These are phyloP conservation scores for Massospora cicadina DNA, from an alignment of 371 early-diverging fungal genomes.

Conservation along the genomic window DNA sequence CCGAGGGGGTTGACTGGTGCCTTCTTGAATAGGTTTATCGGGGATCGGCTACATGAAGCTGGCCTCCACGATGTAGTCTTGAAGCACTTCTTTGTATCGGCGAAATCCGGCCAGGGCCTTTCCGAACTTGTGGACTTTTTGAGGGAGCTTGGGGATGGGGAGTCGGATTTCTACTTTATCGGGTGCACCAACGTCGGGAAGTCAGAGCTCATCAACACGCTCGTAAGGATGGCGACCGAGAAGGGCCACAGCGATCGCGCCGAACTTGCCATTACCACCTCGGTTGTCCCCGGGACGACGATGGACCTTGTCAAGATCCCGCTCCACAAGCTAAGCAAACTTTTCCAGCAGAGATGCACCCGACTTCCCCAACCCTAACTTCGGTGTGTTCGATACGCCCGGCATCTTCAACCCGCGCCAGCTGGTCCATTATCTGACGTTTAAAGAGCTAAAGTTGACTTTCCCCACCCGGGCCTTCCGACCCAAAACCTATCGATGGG, in stretches of 20 bases:
- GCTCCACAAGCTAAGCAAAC: slow-evolving; percentile 26
- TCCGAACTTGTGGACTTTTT: slow-evolving; percentile 28
- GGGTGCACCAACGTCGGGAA: slow-evolving; percentile 59
- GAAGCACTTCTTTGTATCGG: slow-evolving; percentile 33
- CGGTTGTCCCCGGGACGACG: slow-evolving; percentile 47
- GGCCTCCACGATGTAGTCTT: slow-evolving; percentile 22
- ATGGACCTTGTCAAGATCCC: slow-evolving; percentile 43
- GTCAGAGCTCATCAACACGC: slow-evolving; percentile 41
- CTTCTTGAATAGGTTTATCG: slow-evolving; percentile 34
- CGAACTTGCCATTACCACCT: slow-evolving; percentile 30
- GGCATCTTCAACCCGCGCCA: slow-evolving; percentile 40
- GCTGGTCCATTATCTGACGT: slow-evolving; percentile 23
- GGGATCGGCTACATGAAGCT: slow-evolving; percentile 22
- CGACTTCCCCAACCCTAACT: slow-evolving; percentile 15
- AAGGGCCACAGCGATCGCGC: slow-evolving; percentile 15
- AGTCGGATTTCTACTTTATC: slow-evolving; percentile 45
- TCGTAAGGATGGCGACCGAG: slow-evolving; percentile 25
- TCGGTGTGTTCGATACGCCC: slow-evolving; percentile 44
- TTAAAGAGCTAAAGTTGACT: slow-evolving; percentile 28
- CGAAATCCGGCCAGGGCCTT: slow-evolving; percentile 37
- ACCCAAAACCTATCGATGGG: slow-evolving; percentile 33
- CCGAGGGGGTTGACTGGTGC: slow-evolving; percentile 33
- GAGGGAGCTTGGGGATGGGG: slow-evolving; percentile 21
- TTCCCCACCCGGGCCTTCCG: slow-evolving; percentile 23
- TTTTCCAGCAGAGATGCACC: slow-evolving; percentile 15